These are phyloP conservation scores for Saururus chinensis DNA, from an alignment of 164 flowering plant genomes.

Conservation along the genomic window DNA sequence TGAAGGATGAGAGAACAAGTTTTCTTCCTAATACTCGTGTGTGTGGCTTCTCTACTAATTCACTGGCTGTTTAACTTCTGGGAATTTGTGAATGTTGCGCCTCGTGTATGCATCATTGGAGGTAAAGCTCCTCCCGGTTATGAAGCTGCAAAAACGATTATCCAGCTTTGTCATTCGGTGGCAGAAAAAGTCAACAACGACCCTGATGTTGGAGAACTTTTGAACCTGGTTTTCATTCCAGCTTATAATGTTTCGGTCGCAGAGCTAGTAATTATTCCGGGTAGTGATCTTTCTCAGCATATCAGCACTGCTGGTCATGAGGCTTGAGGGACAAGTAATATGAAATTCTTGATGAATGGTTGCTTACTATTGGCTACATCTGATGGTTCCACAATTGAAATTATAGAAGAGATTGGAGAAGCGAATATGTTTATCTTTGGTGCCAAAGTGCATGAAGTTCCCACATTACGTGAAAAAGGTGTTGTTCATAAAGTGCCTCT, in stretches of 20 bases:
- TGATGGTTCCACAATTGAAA: slow-evolving; percentile 42
- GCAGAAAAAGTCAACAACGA: slow-evolving; percentile 48
- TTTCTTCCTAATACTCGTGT: no score
- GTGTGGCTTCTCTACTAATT: no score
- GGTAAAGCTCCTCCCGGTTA: slow-evolving; percentile 62
- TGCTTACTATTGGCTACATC: slow-evolving; percentile 38
- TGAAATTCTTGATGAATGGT: slow-evolving; percentile 52
- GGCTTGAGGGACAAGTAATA: slow-evolving; percentile 46
- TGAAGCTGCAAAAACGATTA: slow-evolving; percentile 41
- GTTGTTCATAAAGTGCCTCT: slow-evolving; percentile 23
- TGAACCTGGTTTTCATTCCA: slow-evolving; percentile 46
- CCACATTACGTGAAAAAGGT: slow-evolving; percentile 33
- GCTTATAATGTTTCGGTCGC: slow-evolving; percentile 53
- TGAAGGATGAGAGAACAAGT: no score
- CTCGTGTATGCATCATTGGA: slow-evolving; percentile 50
- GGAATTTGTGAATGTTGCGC: slow-evolving; percentile 37
- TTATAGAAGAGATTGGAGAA: slow-evolving; percentile 39
- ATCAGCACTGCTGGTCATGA: slow-evolving; percentile 49
- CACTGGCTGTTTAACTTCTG: no score
- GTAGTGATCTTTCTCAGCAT: slow-evolving; percentile 51
- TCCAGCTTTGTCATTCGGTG: slow-evolving; percentile 45
- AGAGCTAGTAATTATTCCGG: slow-evolving; percentile 44
- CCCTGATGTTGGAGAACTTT: slow-evolving; percentile 37
- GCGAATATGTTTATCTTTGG: slow-evolving; percentile 54
- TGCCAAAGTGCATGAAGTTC: slow-evolving; percentile 42